Base-by-base conservation (phyloP, 768 basidiomycete species). In the Chalciporus piperatus region DNA sequence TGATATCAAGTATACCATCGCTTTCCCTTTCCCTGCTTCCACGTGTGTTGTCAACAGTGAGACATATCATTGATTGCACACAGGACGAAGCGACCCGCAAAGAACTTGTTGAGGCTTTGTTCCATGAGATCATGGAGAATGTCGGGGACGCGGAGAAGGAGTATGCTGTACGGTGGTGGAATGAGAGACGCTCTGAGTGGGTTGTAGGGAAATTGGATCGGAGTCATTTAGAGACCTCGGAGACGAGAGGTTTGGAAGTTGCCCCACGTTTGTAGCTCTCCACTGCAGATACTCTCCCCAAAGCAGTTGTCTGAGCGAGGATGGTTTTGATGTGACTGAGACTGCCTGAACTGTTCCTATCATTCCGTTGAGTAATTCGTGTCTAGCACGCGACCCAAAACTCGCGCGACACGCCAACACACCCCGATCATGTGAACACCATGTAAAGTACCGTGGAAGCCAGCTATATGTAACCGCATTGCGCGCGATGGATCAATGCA, bases 141-240 rank as follows among this genome's bases (percentile, higher is more conserved):
- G 78, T 85, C 2, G 86, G 84, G 13, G 87, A 90, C 62, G 72
- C 73, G 39, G 85, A 87, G 71, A 89, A 85, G 70, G 82, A 80
- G 62, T 74, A 74, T 54, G 81, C 70, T 38, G 77, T 91, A 68
- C 71, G 68, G 41, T 92, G 89, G 89, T 92, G 89, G 89, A 77
- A 82, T 62, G 74, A 78, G 49, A 70, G 79, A 41, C 53, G 56
- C 3, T 32, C 23, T 13, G 59, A 63, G 28, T 70, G 68, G 69
- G 54, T 55, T 1, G 23, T 16, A 28, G 40, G 19, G 20, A 45
- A 41, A 10, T 32, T 39, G 22, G 43, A 43, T 44, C 42, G 35
- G 40, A 23, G n/a, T 28, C 43, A 42, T 2, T 25, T 19, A 12
- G 30, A 39, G 12, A 43, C 32, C 17, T 37, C 16, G 16, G 47